Evolutionary conservation across 352 stramenopile species (phyloP), one percentile per base, ranked within the genome.

Genomic region (Phytophthora multivora): DNA sequence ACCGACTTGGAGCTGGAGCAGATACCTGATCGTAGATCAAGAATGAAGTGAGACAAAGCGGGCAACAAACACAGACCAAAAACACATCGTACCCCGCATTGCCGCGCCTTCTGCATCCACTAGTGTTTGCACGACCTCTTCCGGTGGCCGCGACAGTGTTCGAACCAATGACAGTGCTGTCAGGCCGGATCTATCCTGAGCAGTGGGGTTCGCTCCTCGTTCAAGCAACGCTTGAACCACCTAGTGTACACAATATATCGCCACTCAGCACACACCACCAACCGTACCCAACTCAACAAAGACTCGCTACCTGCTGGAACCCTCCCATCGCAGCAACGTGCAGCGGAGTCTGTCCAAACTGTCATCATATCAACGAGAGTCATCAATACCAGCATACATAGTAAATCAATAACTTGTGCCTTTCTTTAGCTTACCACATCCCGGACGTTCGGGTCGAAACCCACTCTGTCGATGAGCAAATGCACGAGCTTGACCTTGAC

Each of bases 301-400:
- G 9, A 1, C 12, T 48, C 35, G 49, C 16, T 48, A 86, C 79
- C 56, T 95, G 69, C 9, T 64, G 48, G 47, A 79, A 89, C 3
- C 86, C 84, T 21, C 69, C 77, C 71, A 95, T 81, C 0, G 86
- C 76, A 39, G 86, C 80, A 49, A 89, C 66, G 73, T 95, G 86
- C 48, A 93, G 53, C 26, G 80, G 75, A 16, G 82, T 91, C 36
- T 79, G 80, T 16, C 83, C 86, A 73, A 91, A 89, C 79, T 90
- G 35, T 33, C 25, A 51, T 7, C 23, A 63, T 21, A 31, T 52
- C 21, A 69, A 33, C 28, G 26, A 31, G 26, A 31, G 26, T 25
- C 30, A 46, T 35, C 15, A 51, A 2, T 9, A 47, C 23, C 35
- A 19, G 31, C 18, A 40, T 51, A 0, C 10, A 13, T 33, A 33